phyloP scores from a whole-genome alignment of 371 early-diverging fungal genomes.

The Coemansia sp. region DNA sequence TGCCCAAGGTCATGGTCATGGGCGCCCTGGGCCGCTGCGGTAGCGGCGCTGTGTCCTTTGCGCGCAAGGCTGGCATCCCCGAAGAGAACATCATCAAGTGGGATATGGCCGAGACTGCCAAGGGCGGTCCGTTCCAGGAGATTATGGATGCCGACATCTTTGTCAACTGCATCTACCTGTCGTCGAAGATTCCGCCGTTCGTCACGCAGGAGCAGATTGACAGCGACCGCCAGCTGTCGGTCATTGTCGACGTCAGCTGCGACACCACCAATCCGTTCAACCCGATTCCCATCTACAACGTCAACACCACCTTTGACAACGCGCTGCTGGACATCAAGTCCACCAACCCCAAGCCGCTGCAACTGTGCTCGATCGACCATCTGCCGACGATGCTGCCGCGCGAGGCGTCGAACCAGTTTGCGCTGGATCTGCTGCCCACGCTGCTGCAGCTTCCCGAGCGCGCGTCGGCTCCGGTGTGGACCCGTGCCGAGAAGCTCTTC shows the following conservation, averaged over 20 bases:
- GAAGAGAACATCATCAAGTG: constrained; percentile 87
- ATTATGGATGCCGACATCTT: constrained; percentile 89
- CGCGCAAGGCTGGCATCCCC: constrained; percentile 81
- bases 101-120: constrained; percentile 94
- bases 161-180: constrained; percentile 97
- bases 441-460: constrained; percentile 69
- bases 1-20: constrained; percentile 92
- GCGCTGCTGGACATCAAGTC: constrained; percentile 74
- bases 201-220: constrained; percentile 77
- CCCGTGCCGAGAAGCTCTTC: constrained; percentile 80
- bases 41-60: constrained; percentile 83
- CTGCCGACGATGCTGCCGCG: constrained; percentile 92
- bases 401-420: constrained; percentile 87
- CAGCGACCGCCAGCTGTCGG: constrained; percentile 68
- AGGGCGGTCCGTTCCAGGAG: constrained; percentile 91
- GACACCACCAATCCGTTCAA: constrained; percentile 97
- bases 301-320: constrained; percentile 90
- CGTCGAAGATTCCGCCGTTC: constrained; percentile 90
- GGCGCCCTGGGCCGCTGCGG: constrained; percentile 98
- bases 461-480: constrained; percentile 76
- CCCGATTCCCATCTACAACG: constrained; percentile 91
- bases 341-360: constrained; percentile 59
- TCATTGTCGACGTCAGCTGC: constrained; percentile 93
- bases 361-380: constrained; percentile 95
- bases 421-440: constrained; percentile 80